Percentiles rank a stretch among this genome's conserved stretches.
These are phyloP conservation scores for Phytopythium oedochilum DNA, from an alignment of 352 stramenopile genomes.

Conservation along the genomic window DNA sequence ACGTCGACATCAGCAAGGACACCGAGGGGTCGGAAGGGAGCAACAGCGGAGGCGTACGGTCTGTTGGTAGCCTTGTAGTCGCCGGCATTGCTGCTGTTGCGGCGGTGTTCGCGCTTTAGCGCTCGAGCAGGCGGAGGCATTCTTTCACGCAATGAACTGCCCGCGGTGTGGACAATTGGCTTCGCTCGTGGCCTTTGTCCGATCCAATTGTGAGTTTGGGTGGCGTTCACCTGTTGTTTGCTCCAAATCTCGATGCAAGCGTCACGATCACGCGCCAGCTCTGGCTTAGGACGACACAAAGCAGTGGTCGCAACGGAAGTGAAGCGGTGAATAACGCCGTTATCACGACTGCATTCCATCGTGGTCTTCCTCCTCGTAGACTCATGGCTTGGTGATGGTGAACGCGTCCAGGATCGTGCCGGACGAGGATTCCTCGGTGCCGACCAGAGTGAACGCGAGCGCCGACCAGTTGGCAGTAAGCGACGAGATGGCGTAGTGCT, in stretches of 20 bases:
- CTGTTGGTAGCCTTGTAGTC: not conserved
- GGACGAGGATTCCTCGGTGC: conserved; percentile 6
- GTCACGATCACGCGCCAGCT: too few species aligned
- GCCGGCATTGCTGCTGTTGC: not conserved
- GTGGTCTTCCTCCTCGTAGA: too few species aligned
- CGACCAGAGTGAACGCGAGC: conserved; percentile 28
- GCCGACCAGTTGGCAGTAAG: conserved; percentile 22
- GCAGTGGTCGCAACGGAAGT: too few species aligned
- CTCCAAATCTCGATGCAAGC: too few species aligned
- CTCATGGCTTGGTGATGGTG: conserved; percentile 25
- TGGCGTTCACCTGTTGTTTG: too few species aligned
- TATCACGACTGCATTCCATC: not conserved
- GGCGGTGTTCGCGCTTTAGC: not conserved
- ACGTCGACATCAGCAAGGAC: not conserved
- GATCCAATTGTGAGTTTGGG: too few species aligned
- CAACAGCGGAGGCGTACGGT: not conserved
- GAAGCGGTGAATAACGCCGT: not conserved
- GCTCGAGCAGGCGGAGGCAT: too few species aligned
- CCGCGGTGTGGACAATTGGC: too few species aligned
- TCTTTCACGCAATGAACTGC: too few species aligned
- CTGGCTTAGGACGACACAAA: too few species aligned
- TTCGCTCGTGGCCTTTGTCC: too few species aligned
- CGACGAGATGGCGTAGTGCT: conserved; percentile 35
- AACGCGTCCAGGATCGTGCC: conserved; percentile 30
- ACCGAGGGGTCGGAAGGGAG: not conserved